Base-by-base conservation (phyloP, 1,139 yeast genomes). In the Candida smagusa region DNA sequence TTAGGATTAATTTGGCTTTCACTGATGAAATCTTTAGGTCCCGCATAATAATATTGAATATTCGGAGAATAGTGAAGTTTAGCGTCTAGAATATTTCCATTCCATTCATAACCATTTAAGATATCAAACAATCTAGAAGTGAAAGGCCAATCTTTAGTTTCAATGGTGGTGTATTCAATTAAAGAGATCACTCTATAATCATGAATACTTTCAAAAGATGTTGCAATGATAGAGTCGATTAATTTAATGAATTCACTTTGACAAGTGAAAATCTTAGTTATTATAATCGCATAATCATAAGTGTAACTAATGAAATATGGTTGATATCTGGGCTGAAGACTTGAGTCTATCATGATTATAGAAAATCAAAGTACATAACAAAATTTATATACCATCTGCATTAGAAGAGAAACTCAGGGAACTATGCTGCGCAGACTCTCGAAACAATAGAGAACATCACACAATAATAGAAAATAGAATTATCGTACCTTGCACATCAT, bases 1-100 rank as follows among this genome's bases (percentile, higher is more conserved):
- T 65, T 54, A 2, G 72, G 65, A 42, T 69, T 63, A 2, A 71
- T 68, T 36, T 58, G 56, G 6, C 55, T 46, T 11, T 55, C 53
- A 3, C 65, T 64, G 12, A 12, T 21, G n/a, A 12, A 11, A 7
- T 24, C 26, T 30, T 38, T 28, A 5, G 36, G 31, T 12, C 35
- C 42, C 9, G 24, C 22, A 30, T 6, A 23, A 23, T 23, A 23
- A n/a, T 23, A 23, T 23, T 9, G 26, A 23, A 9, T 23, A 23
- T 23, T 9, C 11, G 9, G 26, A 23, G 9, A 36, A 37, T 22
- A 36, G 33, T 12, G 27, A 12, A 44, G 29, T 26, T 39, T 39
- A 12, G 49, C 63, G 12, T 56, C 58, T 33, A 61, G 40, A 4
- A 43, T 44, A 28, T 44, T 46, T 5, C 46, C 49, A 6, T 37